Evolutionary conservation across 2,329 filamentous ascomycete genomes (phyloP).

Genomic region (Colletotrichum sp.): DNA sequence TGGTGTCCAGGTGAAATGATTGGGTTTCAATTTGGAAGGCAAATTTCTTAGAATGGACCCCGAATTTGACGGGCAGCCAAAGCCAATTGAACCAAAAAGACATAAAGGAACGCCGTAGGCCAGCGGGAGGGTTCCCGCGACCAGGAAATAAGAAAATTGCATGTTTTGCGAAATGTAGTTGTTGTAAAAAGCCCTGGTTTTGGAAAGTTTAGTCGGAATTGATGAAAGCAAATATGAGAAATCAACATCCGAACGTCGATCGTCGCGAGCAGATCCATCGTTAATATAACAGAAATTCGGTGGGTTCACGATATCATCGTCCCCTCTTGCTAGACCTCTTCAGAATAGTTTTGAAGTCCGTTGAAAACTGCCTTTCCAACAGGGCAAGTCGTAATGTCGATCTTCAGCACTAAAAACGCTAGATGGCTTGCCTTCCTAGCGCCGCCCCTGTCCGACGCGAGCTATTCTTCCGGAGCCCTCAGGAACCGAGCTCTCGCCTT

Average conservation of each 20-base stretch:
- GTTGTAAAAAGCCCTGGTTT: neutral
- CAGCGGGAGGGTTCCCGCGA: neutral
- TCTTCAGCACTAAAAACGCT: neutral
- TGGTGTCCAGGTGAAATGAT: neutral
- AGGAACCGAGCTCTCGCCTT: neutral
- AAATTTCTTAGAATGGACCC: neutral
- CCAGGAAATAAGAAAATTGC: neutral
- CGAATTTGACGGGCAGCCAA: neutral
- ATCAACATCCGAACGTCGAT: accelerated
- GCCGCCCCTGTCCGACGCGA: neutral
- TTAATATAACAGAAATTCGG: neutral
- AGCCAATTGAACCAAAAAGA: neutral
- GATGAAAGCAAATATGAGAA: accelerated
- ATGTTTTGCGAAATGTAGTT: neutral
- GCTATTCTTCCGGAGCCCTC: neutral
- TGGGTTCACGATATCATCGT: neutral
- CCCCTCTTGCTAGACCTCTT: neutral
- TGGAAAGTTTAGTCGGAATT: neutral
- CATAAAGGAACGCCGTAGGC: neutral
- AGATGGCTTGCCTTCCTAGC: neutral
- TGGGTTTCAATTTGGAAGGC: neutral
- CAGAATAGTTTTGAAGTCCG: neutral
- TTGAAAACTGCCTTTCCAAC: neutral
- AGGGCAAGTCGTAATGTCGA: neutral
- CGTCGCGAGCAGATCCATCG: neutral